phyloP scores from a whole-genome alignment of 2,329 filamentous ascomycete genomes.

The Trichophyton equinum region DNA sequence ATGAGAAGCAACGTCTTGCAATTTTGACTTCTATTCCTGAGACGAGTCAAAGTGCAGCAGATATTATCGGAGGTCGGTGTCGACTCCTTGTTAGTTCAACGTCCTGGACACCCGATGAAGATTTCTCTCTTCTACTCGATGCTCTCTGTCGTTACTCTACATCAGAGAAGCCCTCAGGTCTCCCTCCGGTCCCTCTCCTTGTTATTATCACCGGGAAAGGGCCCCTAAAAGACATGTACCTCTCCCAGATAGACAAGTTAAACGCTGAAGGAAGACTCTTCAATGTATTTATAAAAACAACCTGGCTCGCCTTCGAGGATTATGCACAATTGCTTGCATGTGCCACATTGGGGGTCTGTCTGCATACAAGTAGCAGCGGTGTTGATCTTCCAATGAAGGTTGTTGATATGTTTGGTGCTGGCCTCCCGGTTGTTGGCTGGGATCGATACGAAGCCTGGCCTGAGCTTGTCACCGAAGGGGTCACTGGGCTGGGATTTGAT shows the following conservation, averaged over 20 bases:
- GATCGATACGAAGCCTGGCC: conserved; percentile 73
- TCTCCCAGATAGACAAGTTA: conserved; percentile 51
- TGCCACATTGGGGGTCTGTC: conserved; percentile 77
- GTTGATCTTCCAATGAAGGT: conserved; percentile 99
- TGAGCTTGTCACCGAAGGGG: conserved; percentile 77
- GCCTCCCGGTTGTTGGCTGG: conserved; percentile 81
- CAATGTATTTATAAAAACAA: conserved; percentile 61
- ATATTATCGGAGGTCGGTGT: conserved; percentile 46
- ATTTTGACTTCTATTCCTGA: conserved; percentile 57
- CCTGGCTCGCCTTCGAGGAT: conserved; percentile 72
- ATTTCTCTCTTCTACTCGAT: conserved; percentile 77
- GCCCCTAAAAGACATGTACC: conserved; percentile 65
- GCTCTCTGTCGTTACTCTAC: conserved; percentile 65
- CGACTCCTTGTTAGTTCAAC: conserved; percentile 81
- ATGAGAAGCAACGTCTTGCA: conserved; percentile 35
- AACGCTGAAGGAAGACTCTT: conserved; percentile 50
- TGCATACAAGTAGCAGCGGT: conserved; percentile 87
- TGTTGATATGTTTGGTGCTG: conserved; percentile 96
- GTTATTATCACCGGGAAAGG: conserved; percentile 93
- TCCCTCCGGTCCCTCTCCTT: conserved; percentile 52
- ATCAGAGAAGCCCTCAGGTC: conserved; percentile 31
- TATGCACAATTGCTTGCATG: conserved; percentile 75
- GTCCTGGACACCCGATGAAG: conserved; percentile 94
- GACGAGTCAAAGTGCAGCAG: conserved; percentile 46
- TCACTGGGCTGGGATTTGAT: conserved; percentile 77